Evolutionary conservation across 2,329 filamentous ascomycete genomes (phyloP).

Genomic region (Apiospora arundinis): DNA sequence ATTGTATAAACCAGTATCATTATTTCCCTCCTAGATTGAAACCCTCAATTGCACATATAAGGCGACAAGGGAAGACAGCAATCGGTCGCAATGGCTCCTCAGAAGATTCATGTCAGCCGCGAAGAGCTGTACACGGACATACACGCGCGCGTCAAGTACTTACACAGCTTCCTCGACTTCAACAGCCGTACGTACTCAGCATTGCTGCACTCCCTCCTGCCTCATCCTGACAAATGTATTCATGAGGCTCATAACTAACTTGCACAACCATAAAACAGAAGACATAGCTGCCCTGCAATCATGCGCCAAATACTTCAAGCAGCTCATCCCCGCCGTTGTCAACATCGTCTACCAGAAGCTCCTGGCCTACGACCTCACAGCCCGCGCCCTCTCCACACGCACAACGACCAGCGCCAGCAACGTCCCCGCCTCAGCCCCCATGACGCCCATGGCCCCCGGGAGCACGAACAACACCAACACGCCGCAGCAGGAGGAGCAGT

Average conservation of each 20-base stretch:
- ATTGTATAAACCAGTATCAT: background rate
- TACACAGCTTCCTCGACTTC: slow-evolving; percentile 80
- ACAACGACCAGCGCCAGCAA: slow-evolving; percentile 71
- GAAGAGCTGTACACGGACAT: slow-evolving; percentile 75
- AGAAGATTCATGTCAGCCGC: slow-evolving; percentile 67
- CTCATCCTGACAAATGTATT: background rate
- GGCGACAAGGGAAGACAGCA: background rate
- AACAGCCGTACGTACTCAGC: slow-evolving; percentile 61
- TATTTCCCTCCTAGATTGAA: background rate
- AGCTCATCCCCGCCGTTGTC: slow-evolving; percentile 82
- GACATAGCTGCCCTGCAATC: slow-evolving; percentile 74
- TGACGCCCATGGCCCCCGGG: background rate
- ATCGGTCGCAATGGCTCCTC: slow-evolving; percentile 26
- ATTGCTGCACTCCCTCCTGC: background rate
- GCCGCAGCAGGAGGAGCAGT: slow-evolving; percentile 51
- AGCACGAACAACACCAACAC: background rate
- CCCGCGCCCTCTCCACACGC: slow-evolving; percentile 72
- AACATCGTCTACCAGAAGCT: slow-evolving; percentile 87
- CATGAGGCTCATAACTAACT: no score
- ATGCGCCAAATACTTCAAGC: slow-evolving; percentile 78
- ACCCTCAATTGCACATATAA: no score
- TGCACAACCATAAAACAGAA: no score
- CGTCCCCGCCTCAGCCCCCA: slow-evolving; percentile 40
- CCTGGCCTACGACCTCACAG: slow-evolving; percentile 81
- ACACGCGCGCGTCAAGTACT: slow-evolving; percentile 72